These are phyloP conservation scores for Juncus effusus DNA, from an alignment of 176 grass and related monocot genomes.

Conservation along the genomic window DNA sequence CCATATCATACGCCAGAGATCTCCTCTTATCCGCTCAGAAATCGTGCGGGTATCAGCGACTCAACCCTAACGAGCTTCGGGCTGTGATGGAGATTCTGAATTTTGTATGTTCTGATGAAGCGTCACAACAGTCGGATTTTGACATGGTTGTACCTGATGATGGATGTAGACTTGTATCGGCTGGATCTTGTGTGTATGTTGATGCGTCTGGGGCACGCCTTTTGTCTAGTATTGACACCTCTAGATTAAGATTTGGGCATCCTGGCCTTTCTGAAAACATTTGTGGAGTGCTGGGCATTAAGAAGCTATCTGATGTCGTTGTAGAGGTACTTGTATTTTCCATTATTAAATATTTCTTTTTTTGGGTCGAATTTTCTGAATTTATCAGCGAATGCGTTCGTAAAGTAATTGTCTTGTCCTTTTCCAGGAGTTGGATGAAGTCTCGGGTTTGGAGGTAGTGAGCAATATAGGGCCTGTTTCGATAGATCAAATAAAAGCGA, in stretches of 20 bases:
- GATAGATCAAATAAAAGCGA: slow-evolving; percentile 55
- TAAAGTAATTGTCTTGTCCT: slow-evolving; percentile 2
- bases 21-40: slow-evolving; percentile 84
- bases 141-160: slow-evolving; percentile 92
- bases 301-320: slow-evolving; percentile 75
- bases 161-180: slow-evolving; percentile 91
- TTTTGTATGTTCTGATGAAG: slow-evolving; percentile 67
- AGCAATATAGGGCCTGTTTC: slow-evolving; percentile 63
- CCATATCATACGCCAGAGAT: slow-evolving; percentile 72
- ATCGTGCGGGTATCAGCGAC: slow-evolving; percentile 84
- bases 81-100: slow-evolving; percentile 85
- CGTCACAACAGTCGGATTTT: slow-evolving; percentile 45
- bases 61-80: slow-evolving; percentile 96
- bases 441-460: slow-evolving; percentile 48
- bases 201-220: slow-evolving; percentile 68
- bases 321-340: slow-evolving; percentile 55
- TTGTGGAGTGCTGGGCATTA: slow-evolving; percentile 59
- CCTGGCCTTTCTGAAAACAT: slow-evolving; percentile 79
- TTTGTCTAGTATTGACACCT: slow-evolving; percentile 70
- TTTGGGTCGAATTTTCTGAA: background rate
- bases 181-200: slow-evolving; percentile 83
- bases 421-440: slow-evolving; percentile 77
- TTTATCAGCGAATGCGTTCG: no score
- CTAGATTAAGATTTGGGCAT: slow-evolving; percentile 84
- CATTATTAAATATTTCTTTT: slow-evolving; percentile 2